phyloP scores from a whole-genome alignment of 2,329 filamentous ascomycete species.

The Ascochyta clinopodiicola region DNA sequence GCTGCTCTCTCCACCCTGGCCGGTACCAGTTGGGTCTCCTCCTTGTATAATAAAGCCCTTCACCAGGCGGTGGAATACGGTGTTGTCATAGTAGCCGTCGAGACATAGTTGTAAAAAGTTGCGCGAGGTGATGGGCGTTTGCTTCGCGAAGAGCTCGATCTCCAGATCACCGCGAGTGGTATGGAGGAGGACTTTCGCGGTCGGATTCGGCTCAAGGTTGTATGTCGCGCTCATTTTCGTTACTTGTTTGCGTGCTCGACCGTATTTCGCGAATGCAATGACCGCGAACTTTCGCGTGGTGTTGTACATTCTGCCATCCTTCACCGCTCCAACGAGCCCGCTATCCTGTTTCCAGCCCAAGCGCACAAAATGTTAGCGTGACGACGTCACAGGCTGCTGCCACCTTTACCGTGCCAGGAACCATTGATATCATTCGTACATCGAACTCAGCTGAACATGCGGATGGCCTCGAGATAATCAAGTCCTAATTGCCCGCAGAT shows the following conservation, averaged over 20 bases:
- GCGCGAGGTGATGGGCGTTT: slow-evolving; percentile 86
- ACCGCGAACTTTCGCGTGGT: slow-evolving; percentile 18
- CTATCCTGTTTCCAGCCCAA: neutral
- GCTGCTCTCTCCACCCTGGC: slow-evolving; percentile 89
- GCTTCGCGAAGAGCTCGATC: slow-evolving; percentile 93
- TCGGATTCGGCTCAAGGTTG: slow-evolving; percentile 93
- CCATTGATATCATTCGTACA: slow-evolving; percentile 9
- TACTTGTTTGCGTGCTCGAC: neutral
- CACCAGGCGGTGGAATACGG: slow-evolving; percentile 91
- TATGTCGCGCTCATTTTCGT: slow-evolving; percentile 82
- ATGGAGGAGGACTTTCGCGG: slow-evolving; percentile 87
- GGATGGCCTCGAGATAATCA: slow-evolving; percentile 20
- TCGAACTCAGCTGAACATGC: slow-evolving; percentile 22
- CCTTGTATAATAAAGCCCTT: slow-evolving; percentile 94
- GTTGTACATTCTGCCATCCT: slow-evolving; percentile 5
- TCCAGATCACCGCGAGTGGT: slow-evolving; percentile 89
- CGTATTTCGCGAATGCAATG: neutral
- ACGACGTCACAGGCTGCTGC: slow-evolving; percentile 26
- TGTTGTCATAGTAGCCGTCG: slow-evolving; percentile 93
- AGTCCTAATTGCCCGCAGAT: neutral
- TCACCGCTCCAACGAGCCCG: slow-evolving; percentile 6
- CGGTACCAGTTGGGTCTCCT: slow-evolving; percentile 91
- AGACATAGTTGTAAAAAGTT: slow-evolving; percentile 96
- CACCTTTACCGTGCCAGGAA: slow-evolving; percentile 17
- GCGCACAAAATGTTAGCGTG: slow-evolving; percentile 14